Base-by-base conservation (phyloP, 495 filamentous ascomycete genomes). In the Penicillium antarcticum region DNA sequence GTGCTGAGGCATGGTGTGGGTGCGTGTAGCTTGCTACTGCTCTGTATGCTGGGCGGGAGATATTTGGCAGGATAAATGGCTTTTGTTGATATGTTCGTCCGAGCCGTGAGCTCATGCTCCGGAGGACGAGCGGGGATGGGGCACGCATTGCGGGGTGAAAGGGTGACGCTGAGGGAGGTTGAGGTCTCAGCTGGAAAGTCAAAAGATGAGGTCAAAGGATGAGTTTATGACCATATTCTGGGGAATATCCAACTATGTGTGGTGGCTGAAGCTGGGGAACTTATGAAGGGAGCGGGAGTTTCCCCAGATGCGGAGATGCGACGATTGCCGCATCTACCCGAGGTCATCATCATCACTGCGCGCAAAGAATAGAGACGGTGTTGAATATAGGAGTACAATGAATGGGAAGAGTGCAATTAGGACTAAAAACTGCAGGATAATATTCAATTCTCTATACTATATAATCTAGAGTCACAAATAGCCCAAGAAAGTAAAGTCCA, bases 1-100 rank as follows among this genome's bases (percentile, higher is more conserved):
- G 83, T 17, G 89, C 84, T 19, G 71, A 71, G 5, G 86, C 84
- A 72, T 91, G 86, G 67, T 87, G 80, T 9, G 79, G 78, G 36
- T 84, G 73, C 2, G 80, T 82, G 62, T 88, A 87, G 44, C 76
- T 87, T 33, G 86, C 82, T 36, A 76, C 60, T 45, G 55, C 48
- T 35, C 69, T 52, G 8, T 47, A 48, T 12, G 44, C 32, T 17
- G 48, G 38, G 3, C 37, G 51, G 3, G 38, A 26, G 7, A 51
- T 14, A 23, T 43, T 53, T 24, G 49, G 18, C 13, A 44, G 14
- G 41, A 29, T 29, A n/a, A 57, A 44, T 23, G 51, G 37, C 37
- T 32, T 19, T 48, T 50, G 52, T 12, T 41, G 52, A 40, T 13
- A 56, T 44, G 6, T 57, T 29, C 48, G 56, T 21, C 29, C 51